Base-by-base conservation (phyloP, 2,329 filamentous ascomycete genomes). In the Fusarium ambrosium region DNA sequence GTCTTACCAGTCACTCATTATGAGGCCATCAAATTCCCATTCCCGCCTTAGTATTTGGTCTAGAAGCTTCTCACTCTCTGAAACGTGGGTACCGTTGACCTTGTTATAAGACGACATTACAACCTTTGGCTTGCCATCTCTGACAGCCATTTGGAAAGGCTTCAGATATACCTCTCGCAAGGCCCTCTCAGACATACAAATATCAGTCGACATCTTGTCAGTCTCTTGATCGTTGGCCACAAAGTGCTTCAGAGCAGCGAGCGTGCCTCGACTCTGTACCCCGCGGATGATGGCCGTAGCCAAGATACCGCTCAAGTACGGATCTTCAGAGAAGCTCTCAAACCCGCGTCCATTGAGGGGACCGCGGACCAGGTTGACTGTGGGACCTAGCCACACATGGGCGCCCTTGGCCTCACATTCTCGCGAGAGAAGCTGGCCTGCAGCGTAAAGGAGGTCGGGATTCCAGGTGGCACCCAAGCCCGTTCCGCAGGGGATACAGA, bases 281-380 rank as follows among this genome's bases (percentile, higher is more conserved):
- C 81, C 81, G 24, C 75, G 77, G 8, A 84, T 79, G 34, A 81
- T 82, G 18, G 73, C 72, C 3, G 77, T 78, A 3, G 73, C 77
- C 13, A 79, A 10, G 0, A 72, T 36, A 0, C 77, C 75, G 16
- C 69, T 72, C 8, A 85, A 68, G 20, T 82, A 74, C 22, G 83
- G 82, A 58, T 85, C 82, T 77, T 92, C 91, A 2, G 89, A 89
- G 76, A 90, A 92, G 0, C 89, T 90, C 78, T 93, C 91, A 70
- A 92, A 92, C 58, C 90, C 90, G 63, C 90, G 86, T 4, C 90
- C 91, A 27, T 89, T 90, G 0, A 92, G 84, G 3, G 90, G 91
- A 4, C 87, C 89, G 32, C 91, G 86, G 74, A 91, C 89, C 79
- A 90, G 89, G 78, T 90, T 91, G 32, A 92, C 87, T 0, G 90